Evolutionary conservation across 148 eudicot species (phyloP), one percentile per base, ranked within the genome.

Genomic region (Vaccinium vitisidaea): DNA sequence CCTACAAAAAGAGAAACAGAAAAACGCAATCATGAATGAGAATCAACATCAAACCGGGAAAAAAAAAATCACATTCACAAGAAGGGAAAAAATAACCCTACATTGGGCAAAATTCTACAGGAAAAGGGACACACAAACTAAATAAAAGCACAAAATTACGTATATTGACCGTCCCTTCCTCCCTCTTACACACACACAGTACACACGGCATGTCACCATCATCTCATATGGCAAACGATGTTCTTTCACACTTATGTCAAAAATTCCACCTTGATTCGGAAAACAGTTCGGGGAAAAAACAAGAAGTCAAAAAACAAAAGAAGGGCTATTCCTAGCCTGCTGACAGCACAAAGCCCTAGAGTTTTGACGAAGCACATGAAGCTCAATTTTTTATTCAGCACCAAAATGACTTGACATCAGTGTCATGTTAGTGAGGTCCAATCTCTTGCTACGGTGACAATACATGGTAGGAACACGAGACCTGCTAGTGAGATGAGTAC

Each of bases 1-100:
- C 99, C 99, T 97, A 92, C 56, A 93, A 84, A 79, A 84, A 36
- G 53, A 83, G 67, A 86, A 61, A 77, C 23, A 43, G 14, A 78
- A 73, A n/a, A 50, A 55, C 9, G 48, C 25, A 50, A 80, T 23
- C 58, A 79, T 9, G 8, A 54, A 84, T 36, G 10, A 25, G 39
- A 19, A 12, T 76, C 59, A 79, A 43, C 71, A 58, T 19, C 46
- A 21, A 54, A 61, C 23, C 43, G 4, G 11, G 1, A 4, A 67
- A 67, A n/a, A 5, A 49, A 76, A 58, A 4, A 53, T 55, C 1
- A 53, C 52, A 21, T 15, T 59, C 63, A 59, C 7, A 27, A 79
- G 59, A 16, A 77, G 69, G 39, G 56, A 53, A 25, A 55, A 30
- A 52, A 8, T 10, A 83, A 75, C 27, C 63, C 30, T 19, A 55